Evolutionary conservation across 768 basidiomycete species (phyloP), one percentile per base, ranked within the genome.

Genomic region (Pleurotus citrinopileatus): DNA sequence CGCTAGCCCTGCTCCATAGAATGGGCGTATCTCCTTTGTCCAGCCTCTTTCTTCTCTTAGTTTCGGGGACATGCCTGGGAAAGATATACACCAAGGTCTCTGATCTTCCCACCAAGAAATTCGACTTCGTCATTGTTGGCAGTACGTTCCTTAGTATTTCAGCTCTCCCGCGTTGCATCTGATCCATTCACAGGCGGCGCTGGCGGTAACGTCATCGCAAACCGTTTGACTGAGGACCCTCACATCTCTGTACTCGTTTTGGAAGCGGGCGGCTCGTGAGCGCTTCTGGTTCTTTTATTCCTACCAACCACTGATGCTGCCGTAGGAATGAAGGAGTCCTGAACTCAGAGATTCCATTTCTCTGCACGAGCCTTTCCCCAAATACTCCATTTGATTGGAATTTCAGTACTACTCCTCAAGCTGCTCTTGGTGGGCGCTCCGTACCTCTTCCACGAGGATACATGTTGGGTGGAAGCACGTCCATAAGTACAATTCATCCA

Each of bases 321-420:
- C 13, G 26, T 27, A 57, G 53, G 5, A 50, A 55, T 26, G 43
- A 47, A 12, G 54, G 57, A 1, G 43, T 55, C 17, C 26, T 42
- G 26, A 27, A 46, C 22, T 36, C 45, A 15, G 38, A 28, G 25
- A 27, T 57, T 6, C 57, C 54, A n/a, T 57, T 57, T 42, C 40
- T 57, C 8, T 46, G 44, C 36, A 4, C 54, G 15, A 22, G 20
- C 4, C 47, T 48, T 12, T 17, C 57, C 9, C 44, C 53, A 3
- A 25, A 37, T 17, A 57, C 57, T 4, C 37, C 45, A 23, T 45
- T 54, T 44, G 56, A 61, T 42, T 63, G 62, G 62, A 63, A 63
- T 42, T 63, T 52, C 43, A 63, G 62, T 13, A 61, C 62, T 8
- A 52, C 53, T 5, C 59, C 59, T 15, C 64, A 65, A 53, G 7